Evolutionary conservation across 1,139 yeast species (phyloP), one percentile per base, ranked within the genome.

Genomic region (Diutina catenulata): DNA sequence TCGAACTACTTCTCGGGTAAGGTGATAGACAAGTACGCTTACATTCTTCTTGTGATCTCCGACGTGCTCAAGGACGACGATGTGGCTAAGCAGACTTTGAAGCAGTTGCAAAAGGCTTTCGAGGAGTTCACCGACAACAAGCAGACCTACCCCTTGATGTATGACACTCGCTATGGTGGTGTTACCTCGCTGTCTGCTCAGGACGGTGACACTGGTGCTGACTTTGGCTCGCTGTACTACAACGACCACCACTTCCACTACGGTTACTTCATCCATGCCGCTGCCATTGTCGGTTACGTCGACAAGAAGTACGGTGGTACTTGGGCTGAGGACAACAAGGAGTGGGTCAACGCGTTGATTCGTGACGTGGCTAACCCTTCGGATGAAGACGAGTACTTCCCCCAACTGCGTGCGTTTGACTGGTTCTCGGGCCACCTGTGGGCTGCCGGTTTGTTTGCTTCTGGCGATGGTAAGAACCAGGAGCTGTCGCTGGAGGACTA

Each of bases 341-440:
- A 64, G 37, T 79, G 81, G 80, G 78, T 79, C 40, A 76, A 77
- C 50, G 48, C 73, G 2, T 62, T 80, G 44, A 62, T 82, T 31
- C 71, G 93, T 53, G 93, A 82, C 52, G 86, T 79, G 40, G 86
- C 88, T 28, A 81, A 82, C 49, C 93, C 87, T 24, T 70, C 78
- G 41, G 54, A 41, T 24, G 62, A 61, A 3, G 93, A 81, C 52
- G 40, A 62, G 2, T 70, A 68, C 52, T 83, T 80, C 75, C 94
- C 94, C 3, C 81, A 76, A 13, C 80, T 73, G 37, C 70, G 94
- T 52, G 70, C 68, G 68, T 83, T 82, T 56, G 91, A 81, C 54
- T 83, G 83, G 84, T 83, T 60, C 59, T 68, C 69, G 35, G 94
- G 94, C 24, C 94, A 83, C 55, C 80, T 93, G 2, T 82, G 91